phyloP scores from a whole-genome alignment of 2,329 filamentous ascomycete genomes.

The Fusarium compactum region DNA sequence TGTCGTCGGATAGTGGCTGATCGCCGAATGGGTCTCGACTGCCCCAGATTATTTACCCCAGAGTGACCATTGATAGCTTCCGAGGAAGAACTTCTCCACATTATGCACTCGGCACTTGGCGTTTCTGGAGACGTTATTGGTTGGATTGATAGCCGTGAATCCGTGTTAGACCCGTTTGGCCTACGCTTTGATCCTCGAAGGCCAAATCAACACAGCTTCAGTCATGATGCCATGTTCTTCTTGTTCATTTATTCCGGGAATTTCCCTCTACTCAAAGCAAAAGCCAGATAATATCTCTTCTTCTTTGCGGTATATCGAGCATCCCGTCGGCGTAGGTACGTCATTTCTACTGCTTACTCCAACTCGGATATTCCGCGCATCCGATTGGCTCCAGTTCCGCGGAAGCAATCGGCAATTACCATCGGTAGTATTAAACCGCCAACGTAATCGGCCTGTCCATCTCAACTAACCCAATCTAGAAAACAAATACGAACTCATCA shows the following conservation, averaged over 20 bases:
- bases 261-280: no score
- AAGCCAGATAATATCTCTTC: neutral
- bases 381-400: conserved; percentile 28
- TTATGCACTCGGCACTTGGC: conserved; percentile 6
- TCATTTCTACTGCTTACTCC: neutral
- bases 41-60: conserved; percentile 29
- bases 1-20: neutral
- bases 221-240: no score
- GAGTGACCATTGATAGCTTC: conserved; percentile 7
- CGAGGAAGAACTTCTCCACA: conserved; percentile 9
- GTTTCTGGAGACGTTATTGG: neutral
- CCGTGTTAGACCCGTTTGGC: accelerated
- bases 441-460: neutral
- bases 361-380: neutral
- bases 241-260: no score
- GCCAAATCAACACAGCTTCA: accelerated
- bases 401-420: conserved; percentile 16
- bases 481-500: conserved; percentile 40
- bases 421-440: neutral
- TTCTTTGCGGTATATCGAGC: neutral
- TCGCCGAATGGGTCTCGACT: neutral
- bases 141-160: accelerated
- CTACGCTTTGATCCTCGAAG: neutral
- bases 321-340: neutral
- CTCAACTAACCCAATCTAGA: neutral